Percentiles rank a stretch among this genome's conserved stretches.
These are phyloP conservation scores for Raddia guianensis DNA, from an alignment of 176 grass and related monocot genomes.

Conservation along the genomic window DNA sequence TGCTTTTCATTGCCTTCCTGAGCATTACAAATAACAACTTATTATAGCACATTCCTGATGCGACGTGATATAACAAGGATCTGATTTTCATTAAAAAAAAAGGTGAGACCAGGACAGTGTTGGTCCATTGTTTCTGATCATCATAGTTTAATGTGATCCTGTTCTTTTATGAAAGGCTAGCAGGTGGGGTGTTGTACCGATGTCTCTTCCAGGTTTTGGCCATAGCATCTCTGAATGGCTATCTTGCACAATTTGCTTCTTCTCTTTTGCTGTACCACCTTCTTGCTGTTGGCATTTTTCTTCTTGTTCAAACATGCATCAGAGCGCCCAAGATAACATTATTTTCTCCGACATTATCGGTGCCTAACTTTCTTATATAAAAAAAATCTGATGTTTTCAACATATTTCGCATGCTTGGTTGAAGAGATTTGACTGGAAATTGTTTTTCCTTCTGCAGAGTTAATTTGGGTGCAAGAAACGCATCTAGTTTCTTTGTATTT, in stretches of 20 bases:
- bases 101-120: conserved; percentile 19
- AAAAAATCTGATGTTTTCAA: background rate
- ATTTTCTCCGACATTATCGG: conserved; percentile 33
- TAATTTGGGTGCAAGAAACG: conserved; percentile 20
- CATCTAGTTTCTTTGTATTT: conserved; percentile 1
- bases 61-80: conserved; percentile 37
- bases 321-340: conserved; percentile 36
- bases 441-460: background rate
- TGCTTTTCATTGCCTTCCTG: conserved; percentile 5
- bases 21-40: conserved; percentile 4
- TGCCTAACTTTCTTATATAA: conserved; percentile 18
- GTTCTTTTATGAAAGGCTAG: conserved; percentile 39
- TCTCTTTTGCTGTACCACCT: conserved; percentile 1
- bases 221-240: conserved; percentile 45
- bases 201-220: conserved; percentile 35
- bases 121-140: conserved; percentile 24
- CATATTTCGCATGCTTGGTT: conserved; percentile 1
- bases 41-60: background rate
- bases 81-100: conserved; percentile 5
- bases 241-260: conserved; percentile 27
- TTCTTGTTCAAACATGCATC: conserved; percentile 30
- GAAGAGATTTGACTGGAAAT: conserved; percentile 2
- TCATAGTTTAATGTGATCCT: conserved; percentile 32
- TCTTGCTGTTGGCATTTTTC: conserved; percentile 41
- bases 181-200: conserved; percentile 27